Percentiles rank a stretch among this genome's conserved stretches.
These are phyloP conservation scores for Cicer pinnatifidum DNA, from an alignment of 306 rosid species.

Conservation along the genomic window DNA sequence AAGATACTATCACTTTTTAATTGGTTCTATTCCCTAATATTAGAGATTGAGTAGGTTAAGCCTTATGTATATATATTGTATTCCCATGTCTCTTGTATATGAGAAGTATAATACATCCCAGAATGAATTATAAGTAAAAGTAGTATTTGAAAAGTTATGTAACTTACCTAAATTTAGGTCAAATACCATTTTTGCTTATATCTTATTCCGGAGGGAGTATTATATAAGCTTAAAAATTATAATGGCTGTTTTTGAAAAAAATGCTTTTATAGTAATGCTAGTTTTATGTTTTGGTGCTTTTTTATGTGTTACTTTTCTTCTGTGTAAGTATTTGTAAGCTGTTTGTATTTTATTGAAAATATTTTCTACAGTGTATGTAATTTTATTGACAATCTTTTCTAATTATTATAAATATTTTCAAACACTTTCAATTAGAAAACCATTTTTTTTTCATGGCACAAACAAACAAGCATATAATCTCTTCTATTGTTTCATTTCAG, in stretches of 20 bases:
- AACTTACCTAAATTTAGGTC: no score
- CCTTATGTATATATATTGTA: neutral
- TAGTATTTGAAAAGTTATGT: no score
- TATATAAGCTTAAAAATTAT: no score
- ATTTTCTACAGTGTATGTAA: neutral
- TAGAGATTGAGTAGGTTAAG: neutral
- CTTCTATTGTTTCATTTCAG: constrained; percentile 8
- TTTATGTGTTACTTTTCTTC: neutral
- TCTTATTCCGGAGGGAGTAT: no score
- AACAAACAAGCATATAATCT: neutral
- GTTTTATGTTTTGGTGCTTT: neutral
- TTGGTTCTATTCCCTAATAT: neutral
- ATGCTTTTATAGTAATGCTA: neutral
- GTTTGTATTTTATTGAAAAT: neutral
- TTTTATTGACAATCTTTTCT: constrained; percentile 3
- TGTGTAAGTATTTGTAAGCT: neutral
- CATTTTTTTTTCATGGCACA: neutral
- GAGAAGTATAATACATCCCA: neutral
- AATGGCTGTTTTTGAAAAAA: no score
- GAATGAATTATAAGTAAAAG: no score
- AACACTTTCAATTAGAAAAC: neutral
- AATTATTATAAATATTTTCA: neutral
- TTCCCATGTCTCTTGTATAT: neutral
- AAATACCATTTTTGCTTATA: no score
- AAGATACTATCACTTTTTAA: neutral